These are phyloP conservation scores for Candida nitratophila DNA, from an alignment of 805 yeast genomes.

Conservation along the genomic window DNA sequence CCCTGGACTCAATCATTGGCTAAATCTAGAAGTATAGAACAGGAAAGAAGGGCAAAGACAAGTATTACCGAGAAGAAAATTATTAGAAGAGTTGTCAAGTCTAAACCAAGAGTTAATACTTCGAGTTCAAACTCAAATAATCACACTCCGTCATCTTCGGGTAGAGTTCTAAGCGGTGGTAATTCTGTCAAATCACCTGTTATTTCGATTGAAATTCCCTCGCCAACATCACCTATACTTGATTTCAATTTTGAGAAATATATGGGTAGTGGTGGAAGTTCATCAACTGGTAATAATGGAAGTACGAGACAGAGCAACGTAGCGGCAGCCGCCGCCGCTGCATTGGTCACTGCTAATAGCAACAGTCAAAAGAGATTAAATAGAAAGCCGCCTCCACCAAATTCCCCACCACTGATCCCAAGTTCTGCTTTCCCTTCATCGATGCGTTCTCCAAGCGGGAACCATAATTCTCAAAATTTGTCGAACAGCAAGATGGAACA, in stretches of 20 bases:
- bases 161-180: not conserved
- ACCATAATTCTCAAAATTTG: conserved; percentile 1
- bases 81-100: too few relatives aligned
- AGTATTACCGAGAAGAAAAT: conserved; percentile 7
- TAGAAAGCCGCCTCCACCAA: conserved; percentile 12
- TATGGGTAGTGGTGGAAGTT: not conserved
- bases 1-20: conserved; percentile 54
- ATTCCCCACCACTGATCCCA: conserved; percentile 2
- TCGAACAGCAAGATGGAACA: not conserved
- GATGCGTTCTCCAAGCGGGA: conserved; percentile 7
- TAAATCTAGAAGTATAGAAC: conserved; percentile 39
- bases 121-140: not conserved
- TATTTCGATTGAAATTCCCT: conserved; percentile 8
- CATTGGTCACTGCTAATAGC: not conserved
- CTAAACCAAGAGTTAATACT: not conserved
- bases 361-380: not conserved
- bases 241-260: conserved; percentile 6
- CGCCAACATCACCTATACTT: conserved; percentile 11
- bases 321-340: conserved; percentile 1
- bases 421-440: conserved; percentile 11
- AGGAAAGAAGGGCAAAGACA: conserved; percentile 32
- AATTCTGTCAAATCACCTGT: conserved; percentile 5
- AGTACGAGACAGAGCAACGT: not conserved
- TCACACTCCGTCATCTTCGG: not conserved
- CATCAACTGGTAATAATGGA: not conserved